Evolutionary conservation across 73 alveolate species (phyloP).

Genomic region (Paramecium tetraurelia): DNA sequence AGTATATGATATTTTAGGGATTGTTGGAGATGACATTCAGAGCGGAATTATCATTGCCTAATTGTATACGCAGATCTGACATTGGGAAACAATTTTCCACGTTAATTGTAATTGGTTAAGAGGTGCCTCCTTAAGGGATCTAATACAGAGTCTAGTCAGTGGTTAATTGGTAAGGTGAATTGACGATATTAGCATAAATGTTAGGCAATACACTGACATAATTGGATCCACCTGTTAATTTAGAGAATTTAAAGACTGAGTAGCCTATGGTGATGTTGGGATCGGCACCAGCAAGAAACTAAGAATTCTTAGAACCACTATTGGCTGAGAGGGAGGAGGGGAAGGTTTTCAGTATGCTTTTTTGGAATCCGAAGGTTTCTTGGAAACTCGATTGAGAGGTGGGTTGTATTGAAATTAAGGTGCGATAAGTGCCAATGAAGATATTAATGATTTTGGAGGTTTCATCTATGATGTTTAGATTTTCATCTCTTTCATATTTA

Average conservation of each 20-base stretch:
- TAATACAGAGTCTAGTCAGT: neutral
- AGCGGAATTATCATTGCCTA: neutral
- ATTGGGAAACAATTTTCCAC: neutral
- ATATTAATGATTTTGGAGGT: neutral
- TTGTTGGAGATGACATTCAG: neutral
- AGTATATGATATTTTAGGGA: neutral
- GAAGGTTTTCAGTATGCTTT: neutral
- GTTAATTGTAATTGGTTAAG: neutral
- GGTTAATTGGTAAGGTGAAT: neutral
- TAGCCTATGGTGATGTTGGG: neutral
- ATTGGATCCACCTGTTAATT: conserved; percentile 3
- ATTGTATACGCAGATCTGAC: conserved; percentile 5
- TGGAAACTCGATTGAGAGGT: neutral
- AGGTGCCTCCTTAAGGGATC: neutral
- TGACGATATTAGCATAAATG: neutral
- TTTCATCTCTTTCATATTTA: conserved; percentile 14
- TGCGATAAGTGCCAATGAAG: neutral
- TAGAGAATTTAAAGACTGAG: neutral
- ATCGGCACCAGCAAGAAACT: conserved; percentile 3
- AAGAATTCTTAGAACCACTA: neutral
- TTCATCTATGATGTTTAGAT: neutral
- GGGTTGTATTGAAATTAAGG: neutral
- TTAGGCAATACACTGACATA: conserved; percentile 24
- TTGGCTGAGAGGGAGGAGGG: neutral
- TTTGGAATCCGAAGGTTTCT: conserved; percentile 24